Evolutionary conservation across 768 basidiomycete genomes (phyloP), one percentile per base, ranked within the genome.

Genomic region (Rhodotorula toruloides): DNA sequence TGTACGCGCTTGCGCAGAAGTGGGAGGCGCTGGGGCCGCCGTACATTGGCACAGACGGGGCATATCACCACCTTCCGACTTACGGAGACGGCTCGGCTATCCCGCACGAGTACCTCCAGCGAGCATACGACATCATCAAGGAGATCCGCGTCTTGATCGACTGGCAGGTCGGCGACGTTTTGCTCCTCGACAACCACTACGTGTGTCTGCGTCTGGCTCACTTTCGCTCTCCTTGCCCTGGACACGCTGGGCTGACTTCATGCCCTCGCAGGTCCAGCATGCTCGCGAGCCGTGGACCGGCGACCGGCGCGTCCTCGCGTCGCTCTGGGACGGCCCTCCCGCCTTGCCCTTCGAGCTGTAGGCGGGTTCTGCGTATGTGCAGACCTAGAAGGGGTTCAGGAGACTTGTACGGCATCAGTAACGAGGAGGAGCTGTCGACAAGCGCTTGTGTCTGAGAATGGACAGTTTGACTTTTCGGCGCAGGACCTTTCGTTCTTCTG

Each of bases 161-260:
- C 36, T 65, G 57, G 57, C 14, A 54, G 52, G 13, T 27, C 8
- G 63, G 63, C n/a, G 63, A 65, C 27, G 52, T 59, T 1, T 44
- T 65, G 31, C 17, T 65, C 16, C 57, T 65, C 36, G 63, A 65
- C 46, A 65, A 59, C 52, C 52, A 59, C n/a, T 43, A 47, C 58
- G 63, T 59, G 29, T 25, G 62, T 37, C 34, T 39, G 10, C 39
- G 19, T 4, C 25, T 40, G 13, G 14, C 43, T 34, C 14, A 19
- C 16, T 32, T 42, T 14, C n/a, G 13, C n/a, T 27, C 31, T 21
- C 7, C 16, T 17, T 14, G 13, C 14, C 10, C 11, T 27, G 2
- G 9, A 25, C 4, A 5, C 9, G 2, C 21, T 37, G 39, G 16
- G 10, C 32, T 58, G 32, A 36, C 29, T 6, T 36, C 31, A 14